A percentile compares a stretch with the other conserved stretches of the same genome.
These are phyloP conservation scores for Cryphonectria parasitica DNA, from an alignment of 2,329 filamentous ascomycete species.

Conservation along the genomic window DNA sequence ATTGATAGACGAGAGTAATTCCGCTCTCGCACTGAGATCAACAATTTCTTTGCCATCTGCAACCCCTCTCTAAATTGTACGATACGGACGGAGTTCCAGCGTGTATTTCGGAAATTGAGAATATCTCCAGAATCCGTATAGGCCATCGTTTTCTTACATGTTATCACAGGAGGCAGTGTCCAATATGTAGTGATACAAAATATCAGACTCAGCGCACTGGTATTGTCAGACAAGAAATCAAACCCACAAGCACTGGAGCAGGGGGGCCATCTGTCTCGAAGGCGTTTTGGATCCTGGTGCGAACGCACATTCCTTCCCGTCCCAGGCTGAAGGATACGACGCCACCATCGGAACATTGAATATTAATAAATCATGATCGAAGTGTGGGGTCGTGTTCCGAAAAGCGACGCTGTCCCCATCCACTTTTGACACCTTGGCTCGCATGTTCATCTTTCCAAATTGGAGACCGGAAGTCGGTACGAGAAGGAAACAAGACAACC, in stretches of 20 bases:
- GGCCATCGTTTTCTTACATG: not conserved
- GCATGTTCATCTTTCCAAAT: not conserved
- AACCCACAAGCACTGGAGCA: not conserved
- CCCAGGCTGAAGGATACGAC: not conserved
- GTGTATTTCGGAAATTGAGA: not conserved
- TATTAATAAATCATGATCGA: not conserved
- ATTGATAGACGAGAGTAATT: not conserved
- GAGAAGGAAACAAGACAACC: not conserved
- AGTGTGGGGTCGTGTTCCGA: not conserved
- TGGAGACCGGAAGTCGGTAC: conserved; percentile 1
- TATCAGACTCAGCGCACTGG: not conserved
- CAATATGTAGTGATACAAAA: not conserved
- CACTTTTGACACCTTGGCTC: not conserved
- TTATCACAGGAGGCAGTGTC: not conserved
- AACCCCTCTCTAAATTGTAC: not conserved
- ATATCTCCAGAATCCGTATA: not conserved
- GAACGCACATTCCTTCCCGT: not conserved
- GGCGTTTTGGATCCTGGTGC: not conserved
- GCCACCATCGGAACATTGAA: not conserved
- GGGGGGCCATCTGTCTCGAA: not conserved
- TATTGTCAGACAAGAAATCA: not conserved
- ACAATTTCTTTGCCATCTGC: not conserved
- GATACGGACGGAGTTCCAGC: not conserved
- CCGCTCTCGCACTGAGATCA: not conserved
- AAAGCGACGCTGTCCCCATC: not conserved